Evolutionary conservation across 2,329 filamentous ascomycete genomes (phyloP).

Genomic region (Fusarium sp.): DNA sequence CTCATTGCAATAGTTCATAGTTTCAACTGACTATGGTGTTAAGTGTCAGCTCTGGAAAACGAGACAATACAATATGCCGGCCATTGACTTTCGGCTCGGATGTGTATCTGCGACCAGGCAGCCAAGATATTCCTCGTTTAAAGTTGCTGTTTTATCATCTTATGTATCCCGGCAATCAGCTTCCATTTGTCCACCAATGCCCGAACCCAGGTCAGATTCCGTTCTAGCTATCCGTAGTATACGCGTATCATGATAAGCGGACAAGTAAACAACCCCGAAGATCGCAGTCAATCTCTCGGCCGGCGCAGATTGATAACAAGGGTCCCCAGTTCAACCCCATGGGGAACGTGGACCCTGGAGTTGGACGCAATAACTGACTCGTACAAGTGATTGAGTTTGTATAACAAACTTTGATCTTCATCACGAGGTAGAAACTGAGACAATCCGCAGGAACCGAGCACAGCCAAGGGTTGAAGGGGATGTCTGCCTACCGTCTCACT

Average conservation of each 20-base stretch:
- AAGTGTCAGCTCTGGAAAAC: too few species aligned
- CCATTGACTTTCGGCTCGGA: neutral
- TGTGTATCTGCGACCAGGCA: neutral
- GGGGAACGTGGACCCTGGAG: neutral
- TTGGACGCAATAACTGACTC: neutral
- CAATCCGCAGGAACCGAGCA: constrained; percentile 15
- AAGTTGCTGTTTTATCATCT: neutral
- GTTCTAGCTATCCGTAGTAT: neutral
- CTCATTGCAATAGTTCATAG: too few species aligned
- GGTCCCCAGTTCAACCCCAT: neutral
- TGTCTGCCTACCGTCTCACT: too few species aligned
- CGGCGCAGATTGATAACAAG: neutral
- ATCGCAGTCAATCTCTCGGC: constrained; percentile 1
- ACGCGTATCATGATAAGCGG: neutral
- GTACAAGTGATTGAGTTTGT: neutral
- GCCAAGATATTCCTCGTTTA: neutral
- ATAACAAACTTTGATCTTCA: neutral
- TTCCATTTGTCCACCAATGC: constrained; percentile 22
- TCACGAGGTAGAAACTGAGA: neutral
- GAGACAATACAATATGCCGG: neutral
- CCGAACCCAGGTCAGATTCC: neutral
- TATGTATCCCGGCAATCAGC: neutral
- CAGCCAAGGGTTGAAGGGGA: neutral
- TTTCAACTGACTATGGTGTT: too few species aligned
- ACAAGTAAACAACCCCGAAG: neutral